Evolutionary conservation across 2,329 filamentous ascomycete species (phyloP), one percentile per base, ranked within the genome.

Genomic region (Nemania sp.): DNA sequence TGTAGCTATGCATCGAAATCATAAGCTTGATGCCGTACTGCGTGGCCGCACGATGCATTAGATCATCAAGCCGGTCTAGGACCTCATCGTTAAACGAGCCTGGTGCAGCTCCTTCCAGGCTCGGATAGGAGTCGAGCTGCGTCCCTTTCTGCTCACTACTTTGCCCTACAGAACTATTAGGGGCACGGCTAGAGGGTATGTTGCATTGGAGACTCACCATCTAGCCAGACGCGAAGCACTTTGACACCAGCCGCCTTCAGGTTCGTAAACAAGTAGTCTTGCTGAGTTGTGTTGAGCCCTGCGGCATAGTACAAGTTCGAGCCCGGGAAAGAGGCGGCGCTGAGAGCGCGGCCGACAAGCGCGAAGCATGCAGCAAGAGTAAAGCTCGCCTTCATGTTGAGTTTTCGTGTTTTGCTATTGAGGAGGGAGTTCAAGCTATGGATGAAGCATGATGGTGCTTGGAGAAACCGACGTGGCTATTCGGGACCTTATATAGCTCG

Each of bases 1-100:
- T 59, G 41, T 59, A 59, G 41, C 56, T 59, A 26, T 59, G 56
- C 41, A 59, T 59, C 41, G 56, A 59, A 20, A 59, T 59, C 56
- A 59, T 59, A 26, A 59, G 56, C n/a, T 59, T 59, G 41, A 59
- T 59, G 11, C 13, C 56, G n/a, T 59, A 59, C 43, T 59, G 56
- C 10, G 56, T 59, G 15, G 56, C 56, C 27, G 56, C 56, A 4
- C 56, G 56, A 32, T 59, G 38, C 56, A 59, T 59, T 0, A 59
- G 2, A 59, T 59, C 56, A 26, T 59, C 56, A 24, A 59, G 56
- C 20, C 41, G 41, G n/a, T 5, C 35, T 18, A 59, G 56, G 24
- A 59, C 56, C 15, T 20, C n/a, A 18, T 59, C 56, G 18, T 59
- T n/a, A 5, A 13, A 59, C 2, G 56, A 20, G 43, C 56, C 56